Conservation (phyloP, 305 asterid species). For the Fraxinus greggii region DNA sequence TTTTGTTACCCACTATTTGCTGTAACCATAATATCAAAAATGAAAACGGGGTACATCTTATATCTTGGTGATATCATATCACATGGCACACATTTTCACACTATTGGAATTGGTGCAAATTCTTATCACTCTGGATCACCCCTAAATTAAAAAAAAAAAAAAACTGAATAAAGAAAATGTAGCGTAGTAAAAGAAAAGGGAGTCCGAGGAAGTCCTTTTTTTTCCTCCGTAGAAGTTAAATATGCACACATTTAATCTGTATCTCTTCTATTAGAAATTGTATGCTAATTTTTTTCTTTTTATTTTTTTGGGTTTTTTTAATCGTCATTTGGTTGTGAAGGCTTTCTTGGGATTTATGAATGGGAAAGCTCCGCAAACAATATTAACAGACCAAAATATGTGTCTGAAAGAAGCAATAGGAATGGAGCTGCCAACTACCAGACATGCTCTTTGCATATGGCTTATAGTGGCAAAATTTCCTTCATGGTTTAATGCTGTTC, state of each 20-base stretch:
- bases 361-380: slow-evolving; percentile 90
- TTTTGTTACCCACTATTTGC: not conserved
- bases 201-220: not conserved
- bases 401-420: slow-evolving; percentile 88
- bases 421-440: slow-evolving; percentile 78
- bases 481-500: slow-evolving; percentile 90
- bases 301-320: not conserved
- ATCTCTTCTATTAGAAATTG: not conserved
- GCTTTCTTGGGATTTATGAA: slow-evolving; percentile 82
- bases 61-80: not conserved
- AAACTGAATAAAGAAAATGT: not conserved
- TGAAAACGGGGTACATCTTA: slow-evolving; percentile 5
- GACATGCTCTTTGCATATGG: slow-evolving; percentile 97
- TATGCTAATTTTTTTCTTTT: slow-evolving; percentile 28
- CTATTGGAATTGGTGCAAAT: not conserved
- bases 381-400: slow-evolving; percentile 89
- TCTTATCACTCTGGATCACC: not conserved
- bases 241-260: not conserved
- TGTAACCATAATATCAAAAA: not conserved
- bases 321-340: slow-evolving; percentile 35
- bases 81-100: not conserved
- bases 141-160: not conserved
- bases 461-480: slow-evolving; percentile 85
- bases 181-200: not conserved
- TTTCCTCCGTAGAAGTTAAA: not conserved